Conservation (phyloP, 768 basidiomycete species). For the Bullera alba region DNA sequence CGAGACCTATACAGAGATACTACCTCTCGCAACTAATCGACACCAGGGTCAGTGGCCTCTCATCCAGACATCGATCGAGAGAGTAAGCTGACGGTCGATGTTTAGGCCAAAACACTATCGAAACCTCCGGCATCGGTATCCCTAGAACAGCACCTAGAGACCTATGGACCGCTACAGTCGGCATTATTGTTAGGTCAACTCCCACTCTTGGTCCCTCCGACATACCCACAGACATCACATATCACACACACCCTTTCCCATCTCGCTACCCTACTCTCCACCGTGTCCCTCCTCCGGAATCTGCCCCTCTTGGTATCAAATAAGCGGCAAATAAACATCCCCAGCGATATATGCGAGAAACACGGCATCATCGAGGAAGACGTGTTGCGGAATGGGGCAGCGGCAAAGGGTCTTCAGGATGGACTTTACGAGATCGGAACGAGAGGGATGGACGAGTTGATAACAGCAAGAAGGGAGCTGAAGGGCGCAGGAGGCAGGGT, state of each 20-base stretch:
- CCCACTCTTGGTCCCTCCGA: constrained; percentile 40
- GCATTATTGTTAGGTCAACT: constrained; percentile 41
- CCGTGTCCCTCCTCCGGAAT: constrained; percentile 36
- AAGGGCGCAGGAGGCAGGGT: constrained; percentile 33
- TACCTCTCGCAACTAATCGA: constrained; percentile 44
- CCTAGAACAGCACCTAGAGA: constrained; percentile 31
- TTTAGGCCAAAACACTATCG: constrained; percentile 19
- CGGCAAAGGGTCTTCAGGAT: constrained; percentile 45
- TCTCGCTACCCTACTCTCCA: constrained; percentile 37
- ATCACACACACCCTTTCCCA: constrained; percentile 43
- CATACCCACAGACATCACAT: constrained; percentile 25
- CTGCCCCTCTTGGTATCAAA: constrained; percentile 28
- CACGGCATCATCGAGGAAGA: constrained; percentile 43
- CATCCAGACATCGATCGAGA: neutral
- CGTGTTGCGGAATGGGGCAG: constrained; percentile 51
- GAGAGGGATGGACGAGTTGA: constrained; percentile 45
- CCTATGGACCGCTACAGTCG: constrained; percentile 34
- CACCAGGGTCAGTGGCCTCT: constrained; percentile 21
- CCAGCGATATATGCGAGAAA: constrained; percentile 28
- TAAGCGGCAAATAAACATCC: constrained; percentile 36
- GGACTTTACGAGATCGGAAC: constrained; percentile 41
- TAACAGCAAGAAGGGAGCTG: constrained; percentile 43
- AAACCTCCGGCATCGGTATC: constrained; percentile 25
- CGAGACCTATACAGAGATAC: constrained; percentile 41
- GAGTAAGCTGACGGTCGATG: constrained; percentile 1